Evolutionary conservation across 2,329 filamentous ascomycete species (phyloP).

Genomic region (Simplicillium sp.): DNA sequence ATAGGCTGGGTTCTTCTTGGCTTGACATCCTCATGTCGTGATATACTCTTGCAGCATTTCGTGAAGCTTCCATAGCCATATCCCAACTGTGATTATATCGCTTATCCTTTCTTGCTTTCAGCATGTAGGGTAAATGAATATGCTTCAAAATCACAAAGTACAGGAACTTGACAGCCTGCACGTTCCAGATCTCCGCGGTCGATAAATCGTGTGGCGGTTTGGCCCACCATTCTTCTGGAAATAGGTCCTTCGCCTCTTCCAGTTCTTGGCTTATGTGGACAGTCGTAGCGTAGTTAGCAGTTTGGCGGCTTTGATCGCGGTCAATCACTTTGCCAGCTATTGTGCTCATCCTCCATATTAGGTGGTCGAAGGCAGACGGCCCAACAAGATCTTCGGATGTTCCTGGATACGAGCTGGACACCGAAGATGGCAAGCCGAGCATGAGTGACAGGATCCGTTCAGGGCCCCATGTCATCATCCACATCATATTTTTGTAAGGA

Average conservation of each 20-base stretch:
- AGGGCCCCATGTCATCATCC: conserved; percentile 26
- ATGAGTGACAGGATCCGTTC: conserved; percentile 43
- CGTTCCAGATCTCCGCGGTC: conserved; percentile 16
- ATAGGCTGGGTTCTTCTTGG: conserved; percentile 14
- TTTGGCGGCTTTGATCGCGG: conserved; percentile 1
- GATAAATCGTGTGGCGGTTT: conserved; percentile 11
- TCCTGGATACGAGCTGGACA: conserved; percentile 16
- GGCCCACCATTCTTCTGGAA: conserved; percentile 4
- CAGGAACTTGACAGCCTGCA: conserved; percentile 25
- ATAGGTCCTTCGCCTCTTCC: not conserved
- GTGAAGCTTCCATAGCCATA: conserved; percentile 28
- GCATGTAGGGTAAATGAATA: conserved; percentile 36
- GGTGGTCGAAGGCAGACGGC: not conserved
- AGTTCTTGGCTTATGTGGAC: conserved; percentile 1
- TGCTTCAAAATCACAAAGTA: conserved; percentile 26
- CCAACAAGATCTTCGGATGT: conserved; percentile 1
- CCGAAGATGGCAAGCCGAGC: conserved; percentile 40
- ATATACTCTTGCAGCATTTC: conserved; percentile 28
- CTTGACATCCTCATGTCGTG: conserved; percentile 14
- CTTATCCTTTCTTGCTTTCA: conserved; percentile 23
- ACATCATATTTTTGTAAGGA: conserved; percentile 22
- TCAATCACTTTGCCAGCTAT: conserved; percentile 3
- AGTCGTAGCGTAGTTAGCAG: conserved; percentile 1
- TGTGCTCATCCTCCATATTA: not conserved
- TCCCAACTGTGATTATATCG: conserved; percentile 26